phyloP scores from a whole-genome alignment of 1,284 basidiomycete species.

The Apiotrichum veenhuisii region DNA sequence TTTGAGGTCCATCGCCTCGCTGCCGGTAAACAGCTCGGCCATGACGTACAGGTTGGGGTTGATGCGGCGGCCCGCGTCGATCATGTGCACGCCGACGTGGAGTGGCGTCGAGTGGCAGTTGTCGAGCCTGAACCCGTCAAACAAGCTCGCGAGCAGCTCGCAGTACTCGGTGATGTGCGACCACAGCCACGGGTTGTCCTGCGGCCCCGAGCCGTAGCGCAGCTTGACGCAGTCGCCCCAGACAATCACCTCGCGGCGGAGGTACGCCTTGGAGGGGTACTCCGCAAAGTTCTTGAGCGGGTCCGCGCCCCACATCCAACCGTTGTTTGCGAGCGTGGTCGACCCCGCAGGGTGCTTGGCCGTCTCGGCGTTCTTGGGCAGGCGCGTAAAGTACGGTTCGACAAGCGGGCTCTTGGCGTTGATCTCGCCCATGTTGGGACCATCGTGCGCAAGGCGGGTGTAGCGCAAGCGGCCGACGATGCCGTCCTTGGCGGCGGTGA shows the following conservation, averaged over 20 bases:
- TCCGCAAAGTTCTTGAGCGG: slow-evolving; percentile 92
- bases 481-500: slow-evolving; percentile 65
- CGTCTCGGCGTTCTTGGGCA: slow-evolving; percentile 57
- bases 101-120: slow-evolving; percentile 98
- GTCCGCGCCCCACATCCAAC: slow-evolving; percentile 98
- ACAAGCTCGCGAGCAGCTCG: slow-evolving; percentile 68
- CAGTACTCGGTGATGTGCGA: slow-evolving; percentile 86
- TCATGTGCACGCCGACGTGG: slow-evolving; percentile 83
- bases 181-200: slow-evolving; percentile 93
- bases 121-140: slow-evolving; percentile 95
- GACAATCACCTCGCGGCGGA: slow-evolving; percentile 91
- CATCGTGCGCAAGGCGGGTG: slow-evolving; percentile 71
- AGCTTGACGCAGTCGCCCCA: slow-evolving; percentile 99
- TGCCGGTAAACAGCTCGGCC: slow-evolving; percentile 95
- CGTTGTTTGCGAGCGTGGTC: slow-evolving; percentile 90
- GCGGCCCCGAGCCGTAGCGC: slow-evolving; percentile 74
- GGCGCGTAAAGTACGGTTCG: slow-evolving; percentile 83
- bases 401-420: slow-evolving; percentile 70
- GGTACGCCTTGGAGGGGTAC: slow-evolving; percentile 91
- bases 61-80: slow-evolving; percentile 82
- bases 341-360: slow-evolving; percentile 62
- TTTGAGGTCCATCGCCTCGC: slow-evolving; percentile 82
- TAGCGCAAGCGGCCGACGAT: slow-evolving; percentile 74
- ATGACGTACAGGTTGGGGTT: slow-evolving; percentile 93
- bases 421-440: slow-evolving; percentile 80